Conservation (phyloP, 768 basidiomycete genomes). For the Termitomyces eurrhizus region DNA sequence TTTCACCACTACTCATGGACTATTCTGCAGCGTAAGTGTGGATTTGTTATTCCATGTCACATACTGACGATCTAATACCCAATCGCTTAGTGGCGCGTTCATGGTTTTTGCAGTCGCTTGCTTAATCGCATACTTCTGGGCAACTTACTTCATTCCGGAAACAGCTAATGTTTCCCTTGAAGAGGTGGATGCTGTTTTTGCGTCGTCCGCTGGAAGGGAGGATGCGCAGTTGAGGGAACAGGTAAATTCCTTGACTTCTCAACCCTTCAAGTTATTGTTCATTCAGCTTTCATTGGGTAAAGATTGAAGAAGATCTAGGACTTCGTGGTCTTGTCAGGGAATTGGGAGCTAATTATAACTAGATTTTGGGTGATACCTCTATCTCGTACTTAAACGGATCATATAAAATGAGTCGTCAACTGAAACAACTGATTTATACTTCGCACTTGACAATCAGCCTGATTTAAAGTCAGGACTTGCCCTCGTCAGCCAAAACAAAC, state of each 20-base stretch:
- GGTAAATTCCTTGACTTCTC: constrained; percentile 31
- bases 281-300: neutral
- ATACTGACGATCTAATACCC: neutral
- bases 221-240: constrained; percentile 47
- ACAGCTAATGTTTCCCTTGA: constrained; percentile 75
- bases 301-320: constrained; percentile 47
- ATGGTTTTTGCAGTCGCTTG: constrained; percentile 62
- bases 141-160: constrained; percentile 66
- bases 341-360: constrained; percentile 7
- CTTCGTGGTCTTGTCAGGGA: constrained; percentile 15
- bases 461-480: neutral
- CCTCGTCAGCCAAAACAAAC: neutral
- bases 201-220: constrained; percentile 51
- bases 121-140: constrained; percentile 66
- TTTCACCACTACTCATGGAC: constrained; percentile 66
- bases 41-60: neutral
- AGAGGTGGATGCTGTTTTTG: constrained; percentile 70
- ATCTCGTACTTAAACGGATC: neutral
- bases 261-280: neutral
- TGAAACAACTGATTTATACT: neutral
- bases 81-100: constrained; percentile 55
- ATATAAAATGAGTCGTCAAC: neutral
- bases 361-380: neutral
- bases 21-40: constrained; percentile 51
- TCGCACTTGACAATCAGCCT: neutral